phyloP scores from a whole-genome alignment of 345 rosid species.

The Populus simonii region DNA sequence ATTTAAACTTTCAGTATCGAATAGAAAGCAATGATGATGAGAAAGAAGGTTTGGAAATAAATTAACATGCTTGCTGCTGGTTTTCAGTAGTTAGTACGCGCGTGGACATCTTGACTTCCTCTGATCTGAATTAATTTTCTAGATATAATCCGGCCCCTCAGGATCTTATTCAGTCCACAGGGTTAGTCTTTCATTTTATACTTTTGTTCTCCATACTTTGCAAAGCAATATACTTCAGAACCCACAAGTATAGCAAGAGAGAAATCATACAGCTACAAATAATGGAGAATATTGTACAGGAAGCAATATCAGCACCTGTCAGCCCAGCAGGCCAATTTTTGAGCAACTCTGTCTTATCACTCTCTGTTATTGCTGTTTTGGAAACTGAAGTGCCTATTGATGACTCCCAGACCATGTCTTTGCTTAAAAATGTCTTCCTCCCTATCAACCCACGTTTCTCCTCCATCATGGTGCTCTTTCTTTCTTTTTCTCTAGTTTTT shows the following conservation, averaged over 20 bases:
- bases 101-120: too few species aligned
- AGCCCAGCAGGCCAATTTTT: slow-evolving; percentile 39
- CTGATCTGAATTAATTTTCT: too few species aligned
- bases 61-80: too few species aligned
- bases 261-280: not conserved
- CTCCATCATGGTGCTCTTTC: slow-evolving; percentile 30
- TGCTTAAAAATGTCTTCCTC: slow-evolving; percentile 35
- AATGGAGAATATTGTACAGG: slow-evolving; percentile 25
- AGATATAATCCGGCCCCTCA: not conserved
- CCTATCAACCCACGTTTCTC: slow-evolving; percentile 48
- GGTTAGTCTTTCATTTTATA: not conserved
- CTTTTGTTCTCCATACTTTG: not conserved
- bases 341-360: slow-evolving; percentile 29
- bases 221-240: not conserved
- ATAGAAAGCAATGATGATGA: too few species aligned
- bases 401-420: slow-evolving; percentile 9
- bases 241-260: not conserved
- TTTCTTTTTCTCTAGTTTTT: not conserved
- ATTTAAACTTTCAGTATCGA: too few species aligned
- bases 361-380: slow-evolving; percentile 26
- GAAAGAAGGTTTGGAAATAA: too few species aligned
- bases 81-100: too few species aligned
- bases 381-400: slow-evolving; percentile 36
- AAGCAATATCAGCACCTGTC: slow-evolving; percentile 18
- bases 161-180: not conserved